Evolutionary conservation across 1,284 basidiomycete species (phyloP), one percentile per base, ranked within the genome.

Genomic region (Boletus mariae): DNA sequence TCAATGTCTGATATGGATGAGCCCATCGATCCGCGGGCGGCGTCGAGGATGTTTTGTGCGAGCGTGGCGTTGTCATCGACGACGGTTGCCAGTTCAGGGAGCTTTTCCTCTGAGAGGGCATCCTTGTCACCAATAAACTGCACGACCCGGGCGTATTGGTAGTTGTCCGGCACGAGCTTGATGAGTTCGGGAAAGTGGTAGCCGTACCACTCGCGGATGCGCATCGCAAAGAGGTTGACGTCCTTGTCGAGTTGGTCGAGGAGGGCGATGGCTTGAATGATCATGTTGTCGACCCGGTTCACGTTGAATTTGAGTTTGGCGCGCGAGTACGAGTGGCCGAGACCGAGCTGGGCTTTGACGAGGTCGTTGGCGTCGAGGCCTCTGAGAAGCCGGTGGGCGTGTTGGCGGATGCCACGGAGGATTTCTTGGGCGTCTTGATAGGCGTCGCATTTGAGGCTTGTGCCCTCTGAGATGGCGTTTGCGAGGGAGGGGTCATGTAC

Each of bases 241-340:
- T 99, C 96, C 80, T 98, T 99, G 84, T 99, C 96, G 69, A 99
- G 89, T 69, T 98, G 95, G 78, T 99, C 96, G 65, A 98, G 91
- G 52, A 98, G 86, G 2, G 96, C 92, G 68, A 99, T 98, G 51
- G 96, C 96, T 75, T 99, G 97, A 68, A 99, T 99, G 77, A 99
- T 99, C 96, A 99, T 99, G 80, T 99, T 99, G 79, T 99, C 96
- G 59, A 93, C 88, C 61, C 96, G 84, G 83, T 99, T 98, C 62
- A 98, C 96, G 79, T 99, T 99, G 86, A 99, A 99, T 77, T 98
- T 98, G 64, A 99, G 90, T 73, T 99, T 99, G 55, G 95, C 91
- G 61, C 96, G 89, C 31, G 94, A 98, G 80, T 97, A 98, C 20
- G 92, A 93, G 81, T 99, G 96, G 47, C 96, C 96, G 47, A 99